Percentiles rank a stretch among this genome's conserved stretches.
phyloP scores from a whole-genome alignment of 2,329 filamentous ascomycete species.

The Pseudopyricularia cyperi region DNA sequence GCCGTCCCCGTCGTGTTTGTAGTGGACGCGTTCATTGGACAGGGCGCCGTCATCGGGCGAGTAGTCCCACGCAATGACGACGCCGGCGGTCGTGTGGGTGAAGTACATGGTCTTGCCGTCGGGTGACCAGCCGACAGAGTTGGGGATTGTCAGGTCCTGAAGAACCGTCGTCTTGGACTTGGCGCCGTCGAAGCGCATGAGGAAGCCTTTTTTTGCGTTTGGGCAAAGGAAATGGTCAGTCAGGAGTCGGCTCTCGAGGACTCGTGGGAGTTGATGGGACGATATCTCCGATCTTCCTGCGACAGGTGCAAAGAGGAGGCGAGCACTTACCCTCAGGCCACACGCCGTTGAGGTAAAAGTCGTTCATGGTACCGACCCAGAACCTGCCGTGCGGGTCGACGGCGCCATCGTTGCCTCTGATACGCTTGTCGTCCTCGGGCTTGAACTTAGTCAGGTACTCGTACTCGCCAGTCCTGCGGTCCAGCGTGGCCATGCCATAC shows the following conservation, averaged over 20 bases:
- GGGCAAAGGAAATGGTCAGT: too few species aligned
- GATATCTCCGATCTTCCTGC: not conserved
- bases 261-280: too few species aligned
- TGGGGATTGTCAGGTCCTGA: conserved; percentile 62
- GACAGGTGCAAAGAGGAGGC: conserved; percentile 1
- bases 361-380: conserved; percentile 81
- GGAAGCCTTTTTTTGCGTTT: too few species aligned
- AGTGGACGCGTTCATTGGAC: conserved; percentile 59
- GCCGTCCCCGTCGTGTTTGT: conserved; percentile 51
- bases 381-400: conserved; percentile 70
- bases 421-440: conserved; percentile 31
- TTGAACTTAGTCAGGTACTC: conserved; percentile 39
- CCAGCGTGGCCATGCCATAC: conserved; percentile 65
- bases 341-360: conserved; percentile 45
- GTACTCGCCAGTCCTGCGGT: conserved; percentile 44
- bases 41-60: conserved; percentile 48
- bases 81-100: conserved; percentile 60
- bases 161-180: conserved; percentile 46
- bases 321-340: conserved; percentile 41
- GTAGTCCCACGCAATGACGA: conserved; percentile 67
- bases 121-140: conserved; percentile 70
- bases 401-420: conserved; percentile 70
- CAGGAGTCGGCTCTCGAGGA: too few species aligned
- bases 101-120: conserved; percentile 67
- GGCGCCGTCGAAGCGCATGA: conserved; percentile 59